These are phyloP conservation scores for Camelina laxa DNA, from an alignment of 345 rosid genomes.

Conservation along the genomic window DNA sequence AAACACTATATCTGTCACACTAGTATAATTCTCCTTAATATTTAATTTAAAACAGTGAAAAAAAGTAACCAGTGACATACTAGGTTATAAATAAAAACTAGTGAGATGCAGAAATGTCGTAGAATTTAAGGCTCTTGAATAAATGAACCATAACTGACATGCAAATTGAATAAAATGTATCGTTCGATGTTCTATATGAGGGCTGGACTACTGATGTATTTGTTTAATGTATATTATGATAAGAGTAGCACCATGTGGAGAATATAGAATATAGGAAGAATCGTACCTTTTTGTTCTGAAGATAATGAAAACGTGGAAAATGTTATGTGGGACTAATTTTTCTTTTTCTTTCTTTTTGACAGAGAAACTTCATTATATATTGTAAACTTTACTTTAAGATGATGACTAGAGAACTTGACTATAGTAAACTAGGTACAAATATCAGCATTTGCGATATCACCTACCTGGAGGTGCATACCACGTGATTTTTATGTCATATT, in stretches of 20 bases:
- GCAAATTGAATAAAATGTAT: neutral
- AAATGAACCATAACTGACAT: neutral
- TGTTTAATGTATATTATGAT: too few relatives aligned
- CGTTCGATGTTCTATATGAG: too few relatives aligned
- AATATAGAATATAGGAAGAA: neutral
- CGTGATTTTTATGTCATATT: neutral
- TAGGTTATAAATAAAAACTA: neutral
- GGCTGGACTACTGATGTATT: neutral
- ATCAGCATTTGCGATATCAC: neutral
- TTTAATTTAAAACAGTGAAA: neutral
- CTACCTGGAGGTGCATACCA: constrained; percentile 29
- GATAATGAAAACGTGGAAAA: neutral
- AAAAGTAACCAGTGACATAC: neutral
- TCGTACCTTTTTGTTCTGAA: neutral
- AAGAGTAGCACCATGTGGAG: neutral
- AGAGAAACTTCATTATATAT: too few relatives aligned
- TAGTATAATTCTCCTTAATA: too few relatives aligned
- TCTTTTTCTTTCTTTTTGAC: too few relatives aligned
- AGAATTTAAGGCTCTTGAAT: too few relatives aligned
- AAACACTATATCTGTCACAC: neutral
- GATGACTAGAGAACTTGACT: neutral
- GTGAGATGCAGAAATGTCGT: neutral
- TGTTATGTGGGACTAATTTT: neutral
- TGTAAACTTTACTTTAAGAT: neutral
- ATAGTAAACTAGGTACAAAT: neutral